Evolutionary conservation across 306 rosid species (phyloP).

Genomic region (Vicia villosa): DNA sequence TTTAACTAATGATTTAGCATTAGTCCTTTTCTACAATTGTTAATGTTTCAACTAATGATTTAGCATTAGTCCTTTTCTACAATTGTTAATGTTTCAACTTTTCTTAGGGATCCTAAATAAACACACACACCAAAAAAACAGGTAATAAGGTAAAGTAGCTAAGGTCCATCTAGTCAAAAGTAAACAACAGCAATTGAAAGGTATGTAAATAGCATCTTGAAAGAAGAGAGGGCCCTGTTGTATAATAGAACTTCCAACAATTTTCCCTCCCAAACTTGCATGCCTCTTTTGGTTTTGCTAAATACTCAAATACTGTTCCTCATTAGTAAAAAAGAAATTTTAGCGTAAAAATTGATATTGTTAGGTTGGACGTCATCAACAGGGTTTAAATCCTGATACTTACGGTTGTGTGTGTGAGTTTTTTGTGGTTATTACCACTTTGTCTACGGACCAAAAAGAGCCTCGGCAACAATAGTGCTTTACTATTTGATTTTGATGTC

Average conservation of each 20-base stretch:
- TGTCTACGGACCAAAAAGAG: too few relatives aligned
- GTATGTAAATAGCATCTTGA: conserved; percentile 31
- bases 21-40: too few relatives aligned
- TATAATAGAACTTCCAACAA: conserved; percentile 34
- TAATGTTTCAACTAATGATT: background rate
- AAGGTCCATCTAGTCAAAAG: conserved; percentile 41
- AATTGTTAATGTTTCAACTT: conserved; percentile 27
- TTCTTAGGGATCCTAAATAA: conserved; percentile 39
- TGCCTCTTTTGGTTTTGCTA: conserved; percentile 30
- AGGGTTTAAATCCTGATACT: too few relatives aligned
- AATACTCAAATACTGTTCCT: conserved; percentile 31
- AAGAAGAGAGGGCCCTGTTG: conserved; percentile 32
- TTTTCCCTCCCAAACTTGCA: conserved; percentile 32
- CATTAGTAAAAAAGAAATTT: conserved; percentile 16
- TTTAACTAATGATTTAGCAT: too few relatives aligned
- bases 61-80: conserved; percentile 33
- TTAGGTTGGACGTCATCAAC: too few relatives aligned
- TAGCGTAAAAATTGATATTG: too few relatives aligned
- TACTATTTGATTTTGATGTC: conserved; percentile 32
- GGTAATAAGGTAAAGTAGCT: conserved; percentile 17
- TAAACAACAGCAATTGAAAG: conserved; percentile 39
- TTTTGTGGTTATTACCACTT: too few relatives aligned
- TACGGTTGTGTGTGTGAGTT: too few relatives aligned
- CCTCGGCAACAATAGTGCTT: conserved; percentile 3
- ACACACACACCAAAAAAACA: conserved; percentile 20